These are phyloP conservation scores for Tuber aestivum DNA, from an alignment of 495 filamentous ascomycete species.

Conservation along the genomic window DNA sequence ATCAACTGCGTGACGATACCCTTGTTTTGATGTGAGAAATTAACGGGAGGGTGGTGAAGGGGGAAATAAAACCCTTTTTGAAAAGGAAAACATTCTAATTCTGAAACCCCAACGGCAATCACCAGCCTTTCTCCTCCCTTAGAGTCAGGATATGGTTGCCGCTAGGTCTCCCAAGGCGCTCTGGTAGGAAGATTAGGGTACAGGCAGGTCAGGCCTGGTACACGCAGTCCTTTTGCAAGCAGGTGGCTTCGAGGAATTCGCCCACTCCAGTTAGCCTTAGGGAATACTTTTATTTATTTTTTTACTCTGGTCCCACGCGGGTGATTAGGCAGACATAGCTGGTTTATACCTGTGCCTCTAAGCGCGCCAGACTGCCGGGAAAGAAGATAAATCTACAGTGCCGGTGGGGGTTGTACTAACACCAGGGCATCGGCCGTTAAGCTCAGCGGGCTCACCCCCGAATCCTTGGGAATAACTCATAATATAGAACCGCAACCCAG, in stretches of 20 bases:
- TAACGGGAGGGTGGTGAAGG: neutral
- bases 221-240: neutral
- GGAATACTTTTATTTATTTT: conserved; percentile 5
- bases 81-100: neutral
- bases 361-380: neutral
- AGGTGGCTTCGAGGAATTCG: neutral
- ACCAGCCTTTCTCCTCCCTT: neutral
- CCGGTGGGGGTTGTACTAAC: neutral
- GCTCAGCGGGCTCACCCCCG: neutral
- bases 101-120: neutral
- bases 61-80: neutral
- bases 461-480: neutral
- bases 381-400: neutral
- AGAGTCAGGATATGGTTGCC: neutral
- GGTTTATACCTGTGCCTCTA: neutral
- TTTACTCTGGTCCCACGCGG: conserved; percentile 17
- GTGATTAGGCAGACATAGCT: neutral
- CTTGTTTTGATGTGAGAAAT: neutral
- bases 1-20: neutral
- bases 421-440: neutral
- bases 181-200: neutral
- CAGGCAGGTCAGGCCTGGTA: neutral
- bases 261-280: neutral
- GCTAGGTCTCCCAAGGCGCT: neutral
- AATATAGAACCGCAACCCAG: neutral